Evolutionary conservation across 495 filamentous ascomycete species (phyloP), one percentile per base, ranked within the genome.

Genomic region (Talaromyces adpressus): DNA sequence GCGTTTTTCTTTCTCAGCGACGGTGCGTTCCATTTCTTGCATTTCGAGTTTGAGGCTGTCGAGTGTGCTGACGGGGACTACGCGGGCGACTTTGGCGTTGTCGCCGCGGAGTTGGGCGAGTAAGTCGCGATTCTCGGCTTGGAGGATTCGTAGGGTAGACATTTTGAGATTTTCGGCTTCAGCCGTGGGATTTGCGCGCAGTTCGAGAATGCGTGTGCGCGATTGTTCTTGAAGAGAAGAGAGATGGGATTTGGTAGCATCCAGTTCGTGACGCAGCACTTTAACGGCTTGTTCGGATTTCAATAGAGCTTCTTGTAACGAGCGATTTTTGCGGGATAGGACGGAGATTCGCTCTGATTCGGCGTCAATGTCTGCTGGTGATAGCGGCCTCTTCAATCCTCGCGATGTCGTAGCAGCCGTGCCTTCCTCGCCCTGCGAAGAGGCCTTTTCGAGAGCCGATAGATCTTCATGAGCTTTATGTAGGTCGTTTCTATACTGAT

Each of bases 111-210:
- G 81, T 64, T 90, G 90, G 0, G 86, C 81, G 5, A 94, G 80
- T 4, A 99, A 84, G 39, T 91, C 91, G 45, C 81, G 78, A 75
- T 98, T 99, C 71, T 97, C 95, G 59, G 87, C 81, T 59, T 87
- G 85, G 7, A 99, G 85, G 2, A 87, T 85, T 27, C 73, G 79
- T 8, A 98, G 84, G 7, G 91, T 95, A 57, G 84, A 79, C 29
- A 87, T 77, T 70, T 98, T 97, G 69, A 96, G 82, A 57, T 88
- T 86, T 72, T 94, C 91, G 63, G 82, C 85, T 64, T 92, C 84
- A 0, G 91, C 82, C 7, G 93, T 98, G 0, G 94, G 94, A 71
- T 99, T 99, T 45, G 88, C 85, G 64, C 91, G 88, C 23, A 99
- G 80, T 62, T 92, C 88, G 27, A 99, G 87, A 57, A 98, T 81